phyloP scores from a whole-genome alignment of 805 yeast genomes.

The Yamadazyma olivae region DNA sequence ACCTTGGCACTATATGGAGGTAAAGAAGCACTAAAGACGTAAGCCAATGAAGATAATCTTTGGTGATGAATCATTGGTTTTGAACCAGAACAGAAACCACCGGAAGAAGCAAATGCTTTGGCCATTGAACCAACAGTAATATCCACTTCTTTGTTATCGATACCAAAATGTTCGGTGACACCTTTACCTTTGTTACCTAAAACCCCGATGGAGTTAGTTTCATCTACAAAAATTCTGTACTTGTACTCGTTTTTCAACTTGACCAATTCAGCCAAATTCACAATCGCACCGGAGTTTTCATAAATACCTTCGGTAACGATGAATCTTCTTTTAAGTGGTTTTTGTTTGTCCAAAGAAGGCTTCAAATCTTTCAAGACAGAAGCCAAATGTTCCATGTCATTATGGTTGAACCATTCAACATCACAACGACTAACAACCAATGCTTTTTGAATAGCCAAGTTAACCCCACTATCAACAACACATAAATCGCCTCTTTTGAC shows the following conservation, averaged over 20 bases:
- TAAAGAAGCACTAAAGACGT: slow-evolving; percentile 89
- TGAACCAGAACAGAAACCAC: slow-evolving; percentile 92
- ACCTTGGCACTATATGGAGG: slow-evolving; percentile 87
- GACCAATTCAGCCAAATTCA: slow-evolving; percentile 63
- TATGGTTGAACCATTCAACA: slow-evolving; percentile 80
- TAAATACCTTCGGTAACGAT: slow-evolving; percentile 90
- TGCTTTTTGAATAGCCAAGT: slow-evolving; percentile 82
- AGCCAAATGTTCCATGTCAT: slow-evolving; percentile 81
- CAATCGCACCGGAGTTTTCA: slow-evolving; percentile 76
- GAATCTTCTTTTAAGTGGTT: slow-evolving; percentile 83
- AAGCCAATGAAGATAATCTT: slow-evolving; percentile 84
- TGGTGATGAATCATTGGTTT: slow-evolving; percentile 85
- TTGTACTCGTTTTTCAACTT: slow-evolving; percentile 78
- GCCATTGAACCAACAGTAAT: slow-evolving; percentile 88
- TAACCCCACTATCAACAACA: slow-evolving; percentile 79
- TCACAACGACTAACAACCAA: slow-evolving; percentile 82
- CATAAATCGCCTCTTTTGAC: slow-evolving; percentile 92
- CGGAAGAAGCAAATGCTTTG: slow-evolving; percentile 75
- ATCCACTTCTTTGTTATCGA: slow-evolving; percentile 72
- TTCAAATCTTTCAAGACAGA: slow-evolving; percentile 58
- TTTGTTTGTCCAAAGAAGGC: slow-evolving; percentile 58
- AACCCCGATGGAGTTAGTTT: slow-evolving; percentile 81
- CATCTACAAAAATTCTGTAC: slow-evolving; percentile 85
- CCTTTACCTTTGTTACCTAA: slow-evolving; percentile 87
- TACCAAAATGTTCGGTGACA: slow-evolving; percentile 65